A percentile compares a stretch with the other conserved stretches of the same genome.
These are phyloP conservation scores for Aspergillus taichungensis DNA, from an alignment of 495 filamentous ascomycete species.

Conservation along the genomic window DNA sequence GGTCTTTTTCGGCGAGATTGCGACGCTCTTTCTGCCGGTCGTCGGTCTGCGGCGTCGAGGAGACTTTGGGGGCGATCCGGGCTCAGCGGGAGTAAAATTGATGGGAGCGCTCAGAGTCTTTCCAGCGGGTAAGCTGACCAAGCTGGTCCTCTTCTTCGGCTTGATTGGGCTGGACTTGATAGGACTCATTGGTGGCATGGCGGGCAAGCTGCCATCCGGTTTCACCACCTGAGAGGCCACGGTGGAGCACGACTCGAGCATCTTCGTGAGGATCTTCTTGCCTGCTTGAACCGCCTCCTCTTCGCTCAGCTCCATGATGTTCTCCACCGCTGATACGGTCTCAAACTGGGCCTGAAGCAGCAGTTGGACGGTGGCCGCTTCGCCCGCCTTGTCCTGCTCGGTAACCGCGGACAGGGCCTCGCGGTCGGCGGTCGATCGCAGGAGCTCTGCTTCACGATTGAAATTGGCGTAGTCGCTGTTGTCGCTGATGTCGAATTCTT, in stretches of 20 bases:
- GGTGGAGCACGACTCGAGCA: constrained; percentile 65
- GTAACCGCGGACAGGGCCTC: constrained; percentile 69
- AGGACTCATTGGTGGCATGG: constrained; percentile 52
- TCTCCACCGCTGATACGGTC: constrained; percentile 69
- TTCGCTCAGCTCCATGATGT: constrained; percentile 72
- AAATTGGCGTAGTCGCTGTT: constrained; percentile 63
- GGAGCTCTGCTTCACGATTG: constrained; percentile 70
- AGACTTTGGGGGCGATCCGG: constrained; percentile 56
- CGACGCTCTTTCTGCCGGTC: constrained; percentile 64
- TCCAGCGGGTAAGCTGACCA: constrained; percentile 27
- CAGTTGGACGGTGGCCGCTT: constrained; percentile 67
- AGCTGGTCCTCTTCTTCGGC: constrained; percentile 55
- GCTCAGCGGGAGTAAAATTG: constrained; percentile 29
- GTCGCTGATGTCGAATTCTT: constrained; percentile 63
- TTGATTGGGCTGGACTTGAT: constrained; percentile 63
- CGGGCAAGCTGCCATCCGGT: constrained; percentile 67
- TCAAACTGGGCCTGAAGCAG: constrained; percentile 88
- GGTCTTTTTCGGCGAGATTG: constrained; percentile 76
- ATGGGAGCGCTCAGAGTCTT: constrained; percentile 21
- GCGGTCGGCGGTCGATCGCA: constrained; percentile 74
- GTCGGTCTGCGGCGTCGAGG: constrained; percentile 70
- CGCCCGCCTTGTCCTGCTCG: constrained; percentile 75
- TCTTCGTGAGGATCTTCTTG: constrained; percentile 64
- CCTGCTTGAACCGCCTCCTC: constrained; percentile 72
- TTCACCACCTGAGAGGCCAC: constrained; percentile 78